Evolutionary conservation across 2,329 filamentous ascomycete species (phyloP).

Genomic region (Diplodia mutila): DNA sequence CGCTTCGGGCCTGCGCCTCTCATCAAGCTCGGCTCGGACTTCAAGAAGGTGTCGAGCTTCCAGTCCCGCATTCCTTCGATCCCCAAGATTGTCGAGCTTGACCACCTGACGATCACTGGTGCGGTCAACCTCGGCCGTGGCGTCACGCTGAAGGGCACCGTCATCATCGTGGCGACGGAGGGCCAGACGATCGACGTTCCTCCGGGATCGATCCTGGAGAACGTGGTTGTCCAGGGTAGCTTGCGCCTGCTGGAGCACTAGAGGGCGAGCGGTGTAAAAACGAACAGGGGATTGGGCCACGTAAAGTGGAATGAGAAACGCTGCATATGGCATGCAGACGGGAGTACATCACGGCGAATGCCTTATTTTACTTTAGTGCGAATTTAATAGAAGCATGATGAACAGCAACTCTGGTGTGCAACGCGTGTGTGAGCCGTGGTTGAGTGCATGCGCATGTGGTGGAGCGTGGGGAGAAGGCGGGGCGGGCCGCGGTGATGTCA

Average conservation of each 20-base stretch:
- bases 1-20: slow-evolving; percentile 95
- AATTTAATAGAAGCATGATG: slow-evolving; percentile 23
- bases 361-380: slow-evolving; percentile 8
- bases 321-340: slow-evolving; percentile 20
- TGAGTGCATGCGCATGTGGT: background rate
- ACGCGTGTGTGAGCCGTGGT: background rate
- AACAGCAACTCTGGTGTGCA: background rate
- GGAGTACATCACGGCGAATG: slow-evolving; percentile 8
- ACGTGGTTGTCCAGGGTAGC: slow-evolving; percentile 97
- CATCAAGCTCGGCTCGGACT: slow-evolving; percentile 98
- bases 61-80: slow-evolving; percentile 85
- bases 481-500: slow-evolving; percentile 22
- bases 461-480: slow-evolving; percentile 11
- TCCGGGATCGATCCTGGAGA: slow-evolving; percentile 94
- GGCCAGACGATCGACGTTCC: slow-evolving; percentile 98
- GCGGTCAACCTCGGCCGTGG: slow-evolving; percentile 95
- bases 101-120: slow-evolving; percentile 96
- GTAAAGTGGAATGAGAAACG: slow-evolving; percentile 12
- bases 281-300: background rate
- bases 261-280: slow-evolving; percentile 8
- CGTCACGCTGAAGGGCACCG: slow-evolving; percentile 94
- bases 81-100: slow-evolving; percentile 87
- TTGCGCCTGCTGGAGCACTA: slow-evolving; percentile 73
- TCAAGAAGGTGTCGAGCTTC: slow-evolving; percentile 99
- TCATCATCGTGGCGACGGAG: slow-evolving; percentile 98